Conservation (phyloP, 2,329 filamentous ascomycete genomes). For the Colletotrichum cereale region DNA sequence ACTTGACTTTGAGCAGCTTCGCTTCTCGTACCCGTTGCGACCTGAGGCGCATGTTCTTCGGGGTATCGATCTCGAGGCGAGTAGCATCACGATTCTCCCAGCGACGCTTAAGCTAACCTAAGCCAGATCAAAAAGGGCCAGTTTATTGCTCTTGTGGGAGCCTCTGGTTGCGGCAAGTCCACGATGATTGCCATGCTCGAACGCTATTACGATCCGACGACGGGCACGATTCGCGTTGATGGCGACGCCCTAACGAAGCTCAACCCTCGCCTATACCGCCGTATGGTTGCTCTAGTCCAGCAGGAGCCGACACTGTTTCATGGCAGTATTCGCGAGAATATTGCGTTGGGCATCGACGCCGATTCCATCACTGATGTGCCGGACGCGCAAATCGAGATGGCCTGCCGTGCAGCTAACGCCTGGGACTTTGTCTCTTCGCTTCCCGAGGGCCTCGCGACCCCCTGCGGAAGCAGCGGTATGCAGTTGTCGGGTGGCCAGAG, state of each 20-base stretch:
- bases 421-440: constrained; percentile 58
- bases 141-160: constrained; percentile 67
- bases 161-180: constrained; percentile 70
- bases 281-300: constrained; percentile 66
- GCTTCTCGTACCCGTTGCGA: constrained; percentile 72
- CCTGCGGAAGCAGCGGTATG: constrained; percentile 75
- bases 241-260: constrained; percentile 55
- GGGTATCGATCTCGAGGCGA: constrained; percentile 55
- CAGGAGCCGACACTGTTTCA: constrained; percentile 68
- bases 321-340: constrained; percentile 60
- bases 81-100: constrained; percentile 1
- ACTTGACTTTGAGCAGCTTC: constrained; percentile 66
- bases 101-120: not conserved
- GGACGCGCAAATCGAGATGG: constrained; percentile 54
- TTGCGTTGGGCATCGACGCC: constrained; percentile 52
- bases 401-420: constrained; percentile 62
- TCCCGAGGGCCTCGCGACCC: constrained; percentile 67
- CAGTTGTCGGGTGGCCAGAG: constrained; percentile 80
- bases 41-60: constrained; percentile 55
- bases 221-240: constrained; percentile 62
- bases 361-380: constrained; percentile 43
- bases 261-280: constrained; percentile 64
- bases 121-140: constrained; percentile 58
- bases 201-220: constrained; percentile 58
- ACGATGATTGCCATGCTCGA: constrained; percentile 68